Evolutionary conservation across 164 flowering plant species (phyloP).

Genomic region (Litsea cubeba): DNA sequence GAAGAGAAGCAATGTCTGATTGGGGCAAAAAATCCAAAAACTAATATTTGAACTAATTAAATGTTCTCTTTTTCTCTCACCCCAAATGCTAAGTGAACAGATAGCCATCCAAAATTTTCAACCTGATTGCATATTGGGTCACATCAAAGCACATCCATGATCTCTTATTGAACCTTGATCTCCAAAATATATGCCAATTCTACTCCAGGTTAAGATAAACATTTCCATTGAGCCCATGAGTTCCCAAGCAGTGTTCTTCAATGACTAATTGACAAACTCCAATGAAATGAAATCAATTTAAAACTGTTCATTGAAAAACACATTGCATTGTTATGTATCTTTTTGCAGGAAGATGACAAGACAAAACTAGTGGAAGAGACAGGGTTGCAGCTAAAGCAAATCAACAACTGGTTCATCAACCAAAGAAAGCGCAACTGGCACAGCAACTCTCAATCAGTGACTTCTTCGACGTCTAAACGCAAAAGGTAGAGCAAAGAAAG

Average conservation of each 20-base stretch:
- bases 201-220: no score
- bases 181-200: no score
- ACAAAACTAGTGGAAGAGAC: conserved; percentile 96
- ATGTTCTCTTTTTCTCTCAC: no score
- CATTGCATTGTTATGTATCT: not conserved
- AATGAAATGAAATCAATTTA: no score
- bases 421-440: conserved; percentile 98
- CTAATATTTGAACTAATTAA: no score
- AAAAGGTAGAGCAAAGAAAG: conserved; percentile 44
- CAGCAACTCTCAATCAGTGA: conserved; percentile 72
- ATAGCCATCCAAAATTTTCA: no score
- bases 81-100: no score
- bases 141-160: no score
- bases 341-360: conserved; percentile 92
- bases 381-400: conserved; percentile 96
- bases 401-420: conserved; percentile 98
- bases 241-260: not conserved
- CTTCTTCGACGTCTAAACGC: conserved; percentile 86
- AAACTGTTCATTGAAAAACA: not conserved
- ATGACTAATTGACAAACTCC: not conserved
- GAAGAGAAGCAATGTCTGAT: no score
- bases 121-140: no score
- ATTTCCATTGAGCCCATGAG: not conserved
- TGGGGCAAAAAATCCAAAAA: no score
- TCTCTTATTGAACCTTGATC: no score